Evolutionary conservation across 768 basidiomycete species (phyloP).

Genomic region (Hygrophorus russula): DNA sequence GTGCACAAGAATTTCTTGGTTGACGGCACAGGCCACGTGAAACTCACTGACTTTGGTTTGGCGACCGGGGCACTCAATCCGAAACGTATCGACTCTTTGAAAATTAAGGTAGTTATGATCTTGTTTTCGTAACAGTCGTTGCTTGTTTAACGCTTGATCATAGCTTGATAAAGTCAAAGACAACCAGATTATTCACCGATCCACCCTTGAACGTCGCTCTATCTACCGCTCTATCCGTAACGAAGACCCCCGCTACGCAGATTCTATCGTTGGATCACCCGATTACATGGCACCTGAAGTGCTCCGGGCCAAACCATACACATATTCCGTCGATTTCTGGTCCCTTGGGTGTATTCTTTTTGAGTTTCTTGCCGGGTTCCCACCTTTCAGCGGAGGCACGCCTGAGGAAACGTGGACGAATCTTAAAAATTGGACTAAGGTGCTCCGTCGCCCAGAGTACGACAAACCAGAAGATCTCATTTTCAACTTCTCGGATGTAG

Average conservation of each 20-base stretch:
- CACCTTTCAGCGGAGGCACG: slow-evolving; percentile 91
- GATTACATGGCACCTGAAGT: slow-evolving; percentile 99
- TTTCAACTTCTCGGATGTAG: slow-evolving; percentile 87
- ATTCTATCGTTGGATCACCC: slow-evolving; percentile 95
- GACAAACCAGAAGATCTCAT: slow-evolving; percentile 93
- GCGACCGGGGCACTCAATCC: slow-evolving; percentile 96
- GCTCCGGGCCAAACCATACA: slow-evolving; percentile 87
- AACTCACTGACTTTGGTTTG: slow-evolving; percentile 94
- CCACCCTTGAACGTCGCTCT: slow-evolving; percentile 88
- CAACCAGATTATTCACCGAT: slow-evolving; percentile 78
- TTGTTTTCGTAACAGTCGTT: not conserved
- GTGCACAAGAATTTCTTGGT: slow-evolving; percentile 82
- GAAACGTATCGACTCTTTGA: slow-evolving; percentile 86
- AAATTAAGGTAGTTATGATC: slow-evolving; percentile 51
- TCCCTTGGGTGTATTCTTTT: slow-evolving; percentile 96
- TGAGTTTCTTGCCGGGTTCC: slow-evolving; percentile 94
- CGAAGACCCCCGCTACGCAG: slow-evolving; percentile 87
- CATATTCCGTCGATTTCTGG: slow-evolving; percentile 97
- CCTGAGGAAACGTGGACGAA: slow-evolving; percentile 99
- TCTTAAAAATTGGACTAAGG: slow-evolving; percentile 94
- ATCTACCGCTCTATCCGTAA: slow-evolving; percentile 89
- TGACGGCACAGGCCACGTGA: slow-evolving; percentile 92
- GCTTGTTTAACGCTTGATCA: not conserved
- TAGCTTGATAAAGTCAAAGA: slow-evolving; percentile 97
- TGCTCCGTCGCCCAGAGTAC: slow-evolving; percentile 86